Conservation (phyloP, 805 yeast species). For the Hanseniaspora vineae region DNA sequence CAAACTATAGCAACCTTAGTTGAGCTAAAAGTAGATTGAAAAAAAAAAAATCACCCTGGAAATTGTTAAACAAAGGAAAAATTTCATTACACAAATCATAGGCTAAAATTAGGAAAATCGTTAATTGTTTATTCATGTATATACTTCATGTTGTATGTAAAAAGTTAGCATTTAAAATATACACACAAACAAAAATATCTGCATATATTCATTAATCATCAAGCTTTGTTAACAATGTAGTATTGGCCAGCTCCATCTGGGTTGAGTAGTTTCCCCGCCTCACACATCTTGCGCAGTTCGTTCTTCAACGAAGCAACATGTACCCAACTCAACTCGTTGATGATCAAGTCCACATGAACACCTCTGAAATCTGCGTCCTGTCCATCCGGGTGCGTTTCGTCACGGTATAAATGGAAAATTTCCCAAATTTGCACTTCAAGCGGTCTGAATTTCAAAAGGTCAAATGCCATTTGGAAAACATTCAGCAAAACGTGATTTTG, state of each 20-base stretch:
- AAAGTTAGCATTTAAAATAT: too few relatives aligned
- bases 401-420: constrained; percentile 4
- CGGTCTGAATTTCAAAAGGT: constrained; percentile 3
- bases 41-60: too few relatives aligned
- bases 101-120: too few relatives aligned
- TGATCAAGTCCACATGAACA: constrained; percentile 1
- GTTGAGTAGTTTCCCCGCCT: neutral
- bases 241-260: neutral
- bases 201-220: too few relatives aligned
- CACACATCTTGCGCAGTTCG: constrained; percentile 1
- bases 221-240: neutral
- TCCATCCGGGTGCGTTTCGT: constrained; percentile 3
- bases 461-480: constrained; percentile 4
- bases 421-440: constrained; percentile 4
- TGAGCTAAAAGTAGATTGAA: neutral
- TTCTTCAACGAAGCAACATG: constrained; percentile 3
- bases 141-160: too few relatives aligned
- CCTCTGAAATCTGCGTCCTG: constrained; percentile 3
- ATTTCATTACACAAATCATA: too few relatives aligned
- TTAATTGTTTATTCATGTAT: too few relatives aligned
- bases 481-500: constrained; percentile 5
- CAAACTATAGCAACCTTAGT: neutral
- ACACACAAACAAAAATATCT: too few relatives aligned
- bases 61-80: too few relatives aligned
- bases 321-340: constrained; percentile 5